Percentiles rank a stretch among this genome's conserved stretches.
phyloP scores from a whole-genome alignment of 495 filamentous ascomycete genomes.

The Aspergillus funiculosus region DNA sequence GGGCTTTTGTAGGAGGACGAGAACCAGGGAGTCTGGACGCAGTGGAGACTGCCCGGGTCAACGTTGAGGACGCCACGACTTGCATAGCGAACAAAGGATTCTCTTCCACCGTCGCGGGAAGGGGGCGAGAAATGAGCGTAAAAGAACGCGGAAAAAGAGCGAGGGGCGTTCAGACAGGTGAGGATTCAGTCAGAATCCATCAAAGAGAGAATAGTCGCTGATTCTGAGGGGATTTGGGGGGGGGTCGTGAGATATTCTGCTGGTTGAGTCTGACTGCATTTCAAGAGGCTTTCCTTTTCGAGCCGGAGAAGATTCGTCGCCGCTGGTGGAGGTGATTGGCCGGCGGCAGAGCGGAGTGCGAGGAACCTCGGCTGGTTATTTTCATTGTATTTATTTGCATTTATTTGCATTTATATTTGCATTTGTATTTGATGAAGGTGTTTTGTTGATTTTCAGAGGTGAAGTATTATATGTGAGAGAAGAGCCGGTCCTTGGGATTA shows the following conservation, averaged over 20 bases:
- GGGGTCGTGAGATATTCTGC: too few relatives aligned
- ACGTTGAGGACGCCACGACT: slow-evolving; percentile 14
- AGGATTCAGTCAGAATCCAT: too few relatives aligned
- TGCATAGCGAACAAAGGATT: slow-evolving; percentile 13
- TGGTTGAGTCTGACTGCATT: not conserved
- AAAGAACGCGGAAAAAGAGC: slow-evolving; percentile 11
- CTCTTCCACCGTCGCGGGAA: too few relatives aligned
- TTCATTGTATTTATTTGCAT: too few relatives aligned
- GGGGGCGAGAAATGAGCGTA: not conserved
- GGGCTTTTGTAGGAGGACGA: slow-evolving; percentile 14
- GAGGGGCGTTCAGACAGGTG: too few relatives aligned
- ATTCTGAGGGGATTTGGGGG: too few relatives aligned
- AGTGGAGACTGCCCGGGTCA: slow-evolving; percentile 18
- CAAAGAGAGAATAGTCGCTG: too few relatives aligned
- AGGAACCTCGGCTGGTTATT: slow-evolving; percentile 12
- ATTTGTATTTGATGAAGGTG: too few relatives aligned
- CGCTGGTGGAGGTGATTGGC: slow-evolving; percentile 5
- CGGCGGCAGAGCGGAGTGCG: not conserved
- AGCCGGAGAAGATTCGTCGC: not conserved
- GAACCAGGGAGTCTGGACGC: slow-evolving; percentile 14
- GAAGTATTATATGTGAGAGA: too few relatives aligned
- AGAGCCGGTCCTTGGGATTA: too few relatives aligned
- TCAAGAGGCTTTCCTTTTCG: slow-evolving; percentile 2
- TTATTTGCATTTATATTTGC: too few relatives aligned
- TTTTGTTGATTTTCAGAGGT: too few relatives aligned